Evolutionary conservation across 345 rosid species (phyloP).

Genomic region (Tarenaya hassleriana): DNA sequence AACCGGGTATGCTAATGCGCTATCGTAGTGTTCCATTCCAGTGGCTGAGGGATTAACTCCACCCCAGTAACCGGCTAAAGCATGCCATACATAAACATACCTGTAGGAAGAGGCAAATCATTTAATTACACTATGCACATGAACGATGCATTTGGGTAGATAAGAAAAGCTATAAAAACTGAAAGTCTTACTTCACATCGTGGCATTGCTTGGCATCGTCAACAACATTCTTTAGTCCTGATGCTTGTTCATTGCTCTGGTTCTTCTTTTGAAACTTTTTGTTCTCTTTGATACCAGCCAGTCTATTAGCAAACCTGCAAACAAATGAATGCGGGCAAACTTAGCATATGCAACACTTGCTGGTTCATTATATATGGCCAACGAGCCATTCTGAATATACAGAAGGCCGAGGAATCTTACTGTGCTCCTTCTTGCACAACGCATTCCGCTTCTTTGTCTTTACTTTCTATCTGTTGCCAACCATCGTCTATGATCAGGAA

Average conservation of each 20-base stretch:
- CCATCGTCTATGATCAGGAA: conserved; percentile 96
- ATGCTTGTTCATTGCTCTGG: conserved; percentile 36
- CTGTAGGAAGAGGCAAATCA: conserved; percentile 27
- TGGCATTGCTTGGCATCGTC: conserved; percentile 71
- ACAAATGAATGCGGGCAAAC: background rate
- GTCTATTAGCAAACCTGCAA: conserved; percentile 83
- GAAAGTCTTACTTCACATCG: conserved; percentile 64
- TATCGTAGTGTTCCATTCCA: conserved; percentile 94
- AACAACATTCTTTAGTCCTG: conserved; percentile 71
- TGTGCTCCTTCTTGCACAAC: conserved; percentile 97
- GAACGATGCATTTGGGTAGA: background rate
- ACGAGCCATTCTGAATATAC: background rate
- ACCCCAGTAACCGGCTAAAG: conserved; percentile 98
- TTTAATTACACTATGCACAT: conserved; percentile 1
- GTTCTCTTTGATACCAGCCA: conserved; percentile 89
- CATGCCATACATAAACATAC: conserved; percentile 92
- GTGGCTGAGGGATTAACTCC: conserved; percentile 94
- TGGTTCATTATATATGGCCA: background rate
- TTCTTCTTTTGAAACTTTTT: conserved; percentile 72
- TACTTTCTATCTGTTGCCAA: conserved; percentile 94
- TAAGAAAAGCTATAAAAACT: background rate
- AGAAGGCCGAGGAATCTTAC: conserved; percentile 44
- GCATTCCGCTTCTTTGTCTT: conserved; percentile 53
- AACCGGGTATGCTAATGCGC: conserved; percentile 80
- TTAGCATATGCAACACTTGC: conserved; percentile 1